phyloP scores from a whole-genome alignment of 1,284 basidiomycete genomes.

The Grifola frondosa region DNA sequence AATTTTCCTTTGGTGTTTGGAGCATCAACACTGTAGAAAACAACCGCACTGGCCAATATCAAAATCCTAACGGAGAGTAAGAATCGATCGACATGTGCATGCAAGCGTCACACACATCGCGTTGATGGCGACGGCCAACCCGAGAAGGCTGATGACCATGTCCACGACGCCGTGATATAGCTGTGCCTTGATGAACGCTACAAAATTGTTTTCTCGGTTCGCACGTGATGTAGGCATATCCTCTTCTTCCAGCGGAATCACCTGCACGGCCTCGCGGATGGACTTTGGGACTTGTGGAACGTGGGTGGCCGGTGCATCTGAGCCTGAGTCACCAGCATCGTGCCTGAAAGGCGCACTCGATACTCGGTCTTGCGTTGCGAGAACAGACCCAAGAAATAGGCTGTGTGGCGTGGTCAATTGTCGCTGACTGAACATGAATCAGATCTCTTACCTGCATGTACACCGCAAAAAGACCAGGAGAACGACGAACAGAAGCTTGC shows the following conservation, averaged over 20 bases:
- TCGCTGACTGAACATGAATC: neutral
- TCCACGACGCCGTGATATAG: slow-evolving; percentile 74
- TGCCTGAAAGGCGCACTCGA: no score
- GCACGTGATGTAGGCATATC: slow-evolving; percentile 19
- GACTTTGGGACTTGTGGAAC: no score
- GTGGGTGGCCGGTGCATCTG: neutral
- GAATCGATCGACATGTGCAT: no score
- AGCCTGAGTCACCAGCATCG: no score
- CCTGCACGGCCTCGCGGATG: no score
- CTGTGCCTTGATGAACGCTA: slow-evolving; percentile 73
- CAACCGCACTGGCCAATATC: slow-evolving; percentile 68
- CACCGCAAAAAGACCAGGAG: slow-evolving; percentile 80
- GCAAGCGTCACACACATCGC: slow-evolving; percentile 61
- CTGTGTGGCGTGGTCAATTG: slow-evolving; percentile 76
- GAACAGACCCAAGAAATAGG: slow-evolving; percentile 82
- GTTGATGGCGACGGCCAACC: slow-evolving; percentile 86
- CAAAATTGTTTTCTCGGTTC: slow-evolving; percentile 58
- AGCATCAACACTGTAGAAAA: slow-evolving; percentile 56
- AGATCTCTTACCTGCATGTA: slow-evolving; percentile 59
- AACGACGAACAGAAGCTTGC: slow-evolving; percentile 83
- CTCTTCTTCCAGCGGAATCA: slow-evolving; percentile 14
- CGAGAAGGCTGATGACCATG: slow-evolving; percentile 62
- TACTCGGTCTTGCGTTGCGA: slow-evolving; percentile 77
- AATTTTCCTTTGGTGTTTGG: no score
- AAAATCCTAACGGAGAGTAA: slow-evolving; percentile 50